Conservation (phyloP, 495 filamentous ascomycete genomes). For the Geoglossum glabrum region DNA sequence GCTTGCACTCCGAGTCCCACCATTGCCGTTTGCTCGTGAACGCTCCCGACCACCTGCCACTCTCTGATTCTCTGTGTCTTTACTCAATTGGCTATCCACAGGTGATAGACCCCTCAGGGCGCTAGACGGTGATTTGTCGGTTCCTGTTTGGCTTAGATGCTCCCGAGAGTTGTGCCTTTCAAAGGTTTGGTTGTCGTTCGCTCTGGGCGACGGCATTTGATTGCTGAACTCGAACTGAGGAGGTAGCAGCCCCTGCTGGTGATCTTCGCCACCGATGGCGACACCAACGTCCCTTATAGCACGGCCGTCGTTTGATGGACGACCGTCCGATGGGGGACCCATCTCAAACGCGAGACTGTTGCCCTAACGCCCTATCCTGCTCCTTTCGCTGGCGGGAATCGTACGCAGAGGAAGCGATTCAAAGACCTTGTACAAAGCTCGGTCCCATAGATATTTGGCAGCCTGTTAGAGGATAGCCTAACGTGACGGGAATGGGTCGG, state of each 20-base stretch:
- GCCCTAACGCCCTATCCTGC: not conserved
- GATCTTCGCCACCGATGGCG: not conserved
- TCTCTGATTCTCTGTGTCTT: not conserved
- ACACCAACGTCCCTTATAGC: not conserved
- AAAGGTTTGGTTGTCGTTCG: not conserved
- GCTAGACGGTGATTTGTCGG: not conserved
- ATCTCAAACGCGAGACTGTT: not conserved
- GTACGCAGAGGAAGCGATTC: not conserved
- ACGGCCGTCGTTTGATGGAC: not conserved
- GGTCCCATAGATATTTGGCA: not conserved
- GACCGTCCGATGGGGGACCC: not conserved
- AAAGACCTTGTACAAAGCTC: not conserved
- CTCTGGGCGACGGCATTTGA: not conserved
- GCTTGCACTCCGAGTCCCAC: not conserved
- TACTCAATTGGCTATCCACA: not conserved
- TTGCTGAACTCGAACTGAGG: not conserved
- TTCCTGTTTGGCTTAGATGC: not conserved
- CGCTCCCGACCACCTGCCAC: not conserved
- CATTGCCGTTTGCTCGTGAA: slow-evolving; percentile 2
- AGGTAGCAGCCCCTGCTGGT: not conserved
- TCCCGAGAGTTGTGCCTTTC: not conserved
- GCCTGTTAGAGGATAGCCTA: not conserved
- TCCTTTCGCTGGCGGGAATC: not conserved
- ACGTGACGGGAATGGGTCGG: not conserved
- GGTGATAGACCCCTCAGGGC: not conserved